Base-by-base conservation (phyloP, 2,329 filamentous ascomycete species). In the Botrytis paeoniae region DNA sequence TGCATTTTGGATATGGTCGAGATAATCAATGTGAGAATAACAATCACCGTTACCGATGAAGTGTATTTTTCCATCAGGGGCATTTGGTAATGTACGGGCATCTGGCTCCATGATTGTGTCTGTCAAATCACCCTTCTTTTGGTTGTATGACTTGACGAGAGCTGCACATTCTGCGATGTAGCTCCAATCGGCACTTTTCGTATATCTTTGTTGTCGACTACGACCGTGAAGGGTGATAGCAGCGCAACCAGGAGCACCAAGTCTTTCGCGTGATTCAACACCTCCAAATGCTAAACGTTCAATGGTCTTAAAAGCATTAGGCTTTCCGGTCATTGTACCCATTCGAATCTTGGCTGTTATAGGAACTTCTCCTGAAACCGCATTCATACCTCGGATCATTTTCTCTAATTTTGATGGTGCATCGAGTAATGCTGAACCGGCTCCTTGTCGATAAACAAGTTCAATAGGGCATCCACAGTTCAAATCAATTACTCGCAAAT, bases 381-480 rank as follows among this genome's bases (percentile, higher is more conserved):
- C 89, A 80, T 97, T 98, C 96, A 99, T 99, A 78, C 96, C 96
- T 75, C 95, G 89, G 61, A 99, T 87, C 83, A 98, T 98, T 82
- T 95, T 95, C 82, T 98, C 95, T 68, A 99, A 85, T 83, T 98
- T 98, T 73, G 90, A 90, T 43, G 89, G 93, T 71, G 91, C 87
- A 79, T 99, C 96, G n/a, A 99, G 89, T 25, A 99, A 88, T 2
- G 93, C 95, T 32, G 95, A 97, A 6, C 96, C 96, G 59, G 93
- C 94, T 69, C 96, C 96, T 63, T 92, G 88, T 78, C 94, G 91
- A 85, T 90, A 98, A 69, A 99, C 91, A 78, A 98, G 89, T 81
- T 99, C 96, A 80, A 99, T 98, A 6, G 96, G 96, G 80, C 96
- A 99, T 62, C 96, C 96, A 79, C 95, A 98, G 85, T 99, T 99